Percentiles rank a stretch among this genome's conserved stretches.
Conservation (phyloP, 2,329 filamentous ascomycete genomes). For the Chrysoporthe austroafricana region DNA sequence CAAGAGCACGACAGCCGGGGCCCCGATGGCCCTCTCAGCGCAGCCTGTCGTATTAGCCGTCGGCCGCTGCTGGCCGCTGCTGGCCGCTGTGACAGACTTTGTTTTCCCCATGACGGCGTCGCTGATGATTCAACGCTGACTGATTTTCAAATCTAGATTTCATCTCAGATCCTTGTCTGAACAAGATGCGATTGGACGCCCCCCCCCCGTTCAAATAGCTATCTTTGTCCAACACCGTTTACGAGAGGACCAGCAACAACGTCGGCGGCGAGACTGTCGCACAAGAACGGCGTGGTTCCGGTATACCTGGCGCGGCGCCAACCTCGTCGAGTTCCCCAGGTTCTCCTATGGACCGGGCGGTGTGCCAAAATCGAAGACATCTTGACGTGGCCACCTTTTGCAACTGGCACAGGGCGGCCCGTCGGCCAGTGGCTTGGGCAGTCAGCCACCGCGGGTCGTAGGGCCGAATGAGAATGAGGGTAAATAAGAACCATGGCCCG, state of each 20-base stretch:
- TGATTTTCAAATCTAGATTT: no score
- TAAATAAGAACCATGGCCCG: neutral
- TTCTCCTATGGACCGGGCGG: neutral
- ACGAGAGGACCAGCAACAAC: neutral
- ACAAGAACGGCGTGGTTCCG: neutral
- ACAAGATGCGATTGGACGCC: neutral
- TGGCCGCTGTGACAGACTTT: neutral
- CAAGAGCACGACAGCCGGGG: neutral
- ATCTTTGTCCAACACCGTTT: neutral
- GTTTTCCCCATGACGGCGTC: neutral
- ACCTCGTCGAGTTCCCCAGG: neutral
- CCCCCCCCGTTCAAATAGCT: neutral
- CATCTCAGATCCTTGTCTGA: no score
- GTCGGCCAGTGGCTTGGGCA: neutral
- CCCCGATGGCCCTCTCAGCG: neutral
- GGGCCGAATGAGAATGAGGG: neutral
- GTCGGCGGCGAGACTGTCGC: neutral
- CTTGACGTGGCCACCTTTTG: constrained; percentile 1
- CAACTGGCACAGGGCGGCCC: neutral
- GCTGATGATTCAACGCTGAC: neutral
- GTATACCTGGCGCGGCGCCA: neutral
- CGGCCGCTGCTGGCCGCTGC: neutral
- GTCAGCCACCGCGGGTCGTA: constrained; percentile 1
- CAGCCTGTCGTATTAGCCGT: neutral
- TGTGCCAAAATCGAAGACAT: constrained; percentile 4